These are phyloP conservation scores for Cladosporium sphaerospermum DNA, from an alignment of 2,329 filamentous ascomycete species.

Conservation along the genomic window DNA sequence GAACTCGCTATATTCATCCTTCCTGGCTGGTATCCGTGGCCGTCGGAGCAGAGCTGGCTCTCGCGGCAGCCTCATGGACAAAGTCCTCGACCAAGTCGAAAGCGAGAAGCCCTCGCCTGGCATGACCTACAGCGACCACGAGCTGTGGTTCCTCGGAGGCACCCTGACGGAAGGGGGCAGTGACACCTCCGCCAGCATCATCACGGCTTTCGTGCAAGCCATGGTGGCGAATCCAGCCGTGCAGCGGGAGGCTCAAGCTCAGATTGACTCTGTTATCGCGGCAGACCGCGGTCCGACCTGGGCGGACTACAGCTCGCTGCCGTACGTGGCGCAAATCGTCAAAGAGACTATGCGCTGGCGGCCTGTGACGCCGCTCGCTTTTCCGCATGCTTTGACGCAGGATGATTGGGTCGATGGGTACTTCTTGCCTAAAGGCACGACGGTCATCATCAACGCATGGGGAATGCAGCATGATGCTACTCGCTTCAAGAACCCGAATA, in stretches of 20 bases:
- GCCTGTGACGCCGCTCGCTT: slow-evolving; percentile 29
- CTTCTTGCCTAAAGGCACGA: slow-evolving; percentile 33
- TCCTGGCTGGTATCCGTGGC: slow-evolving; percentile 30
- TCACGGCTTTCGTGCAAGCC: slow-evolving; percentile 33
- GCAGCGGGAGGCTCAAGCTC: slow-evolving; percentile 25
- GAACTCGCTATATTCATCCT: slow-evolving; percentile 36
- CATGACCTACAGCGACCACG: slow-evolving; percentile 25
- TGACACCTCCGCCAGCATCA: slow-evolving; percentile 36
- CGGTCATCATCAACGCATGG: slow-evolving; percentile 34
- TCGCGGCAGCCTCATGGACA: slow-evolving; percentile 35
- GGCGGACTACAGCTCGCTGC: slow-evolving; percentile 28
- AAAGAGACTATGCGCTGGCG: slow-evolving; percentile 35
- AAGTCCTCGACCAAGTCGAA: slow-evolving; percentile 33
- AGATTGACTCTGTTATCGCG: slow-evolving; percentile 28
- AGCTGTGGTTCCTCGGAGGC: slow-evolving; percentile 35
- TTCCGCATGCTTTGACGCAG: slow-evolving; percentile 35
- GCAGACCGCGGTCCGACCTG: slow-evolving; percentile 25
- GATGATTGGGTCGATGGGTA: slow-evolving; percentile 29
- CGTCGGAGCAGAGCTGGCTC: slow-evolving; percentile 26
- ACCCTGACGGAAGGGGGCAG: slow-evolving; percentile 33
- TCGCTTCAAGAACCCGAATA: slow-evolving; percentile 21
- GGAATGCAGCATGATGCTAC: slow-evolving; percentile 35
- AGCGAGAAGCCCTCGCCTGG: slow-evolving; percentile 16
- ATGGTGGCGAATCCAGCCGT: slow-evolving; percentile 26
- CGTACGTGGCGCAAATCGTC: slow-evolving; percentile 29